Evolutionary conservation across 208 protist genomes (phyloP), one percentile per base, ranked within the genome.

Genomic region (Strigomonas culicis): DNA sequence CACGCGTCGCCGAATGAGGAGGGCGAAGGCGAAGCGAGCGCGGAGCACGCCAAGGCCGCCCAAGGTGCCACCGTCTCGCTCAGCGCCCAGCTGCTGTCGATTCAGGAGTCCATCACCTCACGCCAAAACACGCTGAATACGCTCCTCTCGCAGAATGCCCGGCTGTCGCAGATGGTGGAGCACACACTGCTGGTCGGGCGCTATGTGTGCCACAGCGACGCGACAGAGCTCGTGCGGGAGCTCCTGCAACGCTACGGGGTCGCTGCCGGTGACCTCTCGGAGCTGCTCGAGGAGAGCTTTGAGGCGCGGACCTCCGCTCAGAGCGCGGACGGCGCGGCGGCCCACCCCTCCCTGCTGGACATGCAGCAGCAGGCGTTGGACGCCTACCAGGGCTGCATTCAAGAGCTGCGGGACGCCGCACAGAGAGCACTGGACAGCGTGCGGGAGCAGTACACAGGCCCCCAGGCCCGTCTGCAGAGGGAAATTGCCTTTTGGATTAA

Each of bases 101-200:
- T 39, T n/a, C 41, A 66, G 49, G 67, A 52, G 21, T n/a, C 43
- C 4, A 43, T 64, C 2, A 13, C 50, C 0, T 53, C 53, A 21
- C 41, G 47, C 7, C 17, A 65, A 52, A 36, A 64, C n/a, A 69
- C 39, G 19, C 51, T 93, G 8, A 58, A 70, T 22, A 56, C 79
- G 0, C 75, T 88, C 27, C 47, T 90, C 8, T 22, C 70, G 0
- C 74, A 84, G 11, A 93, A 93, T 59, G 63, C 69, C 0, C 51
- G 70, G 15, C 72, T 90, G 31, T 77, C 79, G 65, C 74, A 88
- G 70, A 21, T 69, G 24, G 65, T 85, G 15, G 39, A 60, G 34
- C 59, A 72, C 41, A 78, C 76, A 64, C 58, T 56, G 13, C 22
- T 25, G 7, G 51, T 63, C 15, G 70, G 68, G n/a, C 53, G 49